Evolutionary conservation across 345 rosid species (phyloP), one percentile per base, ranked within the genome.

Genomic region (Punica granatum): DNA sequence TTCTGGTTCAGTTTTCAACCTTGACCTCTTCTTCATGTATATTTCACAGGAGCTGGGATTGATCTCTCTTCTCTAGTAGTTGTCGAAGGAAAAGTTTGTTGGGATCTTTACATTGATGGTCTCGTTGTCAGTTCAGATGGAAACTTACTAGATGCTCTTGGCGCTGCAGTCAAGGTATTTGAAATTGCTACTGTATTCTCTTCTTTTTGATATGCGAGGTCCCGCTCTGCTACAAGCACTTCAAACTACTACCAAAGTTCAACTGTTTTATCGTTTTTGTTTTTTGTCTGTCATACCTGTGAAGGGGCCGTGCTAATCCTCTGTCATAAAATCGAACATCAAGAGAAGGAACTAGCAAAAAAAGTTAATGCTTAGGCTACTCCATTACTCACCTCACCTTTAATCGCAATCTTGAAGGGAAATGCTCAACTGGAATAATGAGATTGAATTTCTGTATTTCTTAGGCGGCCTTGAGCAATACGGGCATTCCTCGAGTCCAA

Each of bases 401-500:
- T 23, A 0, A 7, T 51, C 58, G n/a, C 9, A 51, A 51, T 51
- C 25, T 4, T n/a, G 25, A 4, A 21, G 54, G 2, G 58, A 51
- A 18, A 23, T 51, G 58, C 28, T 51, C 0, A 6, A 51, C 28
- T 51, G 58, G 28, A 51, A 51, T 6, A 51, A 25, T 28, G 26
- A 54, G 23, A 30, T 32, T 26, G 2, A 9, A 3, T 43, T 0
- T 25, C 60, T 65, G 19, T 5, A 8, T 26, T 60, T 9, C 78
- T 68, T 75, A 93, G 97, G 97, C 97, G 82, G 97, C 98, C 64
- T 78, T 94, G 76, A 85, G 90, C 83, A 91, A 89, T 84, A 88
- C 96, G 0, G 92, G 85, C 75, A 83, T 94, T 67, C 99, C 99
- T 70, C 86, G 78, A 73, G 93, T 91, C 25, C 66, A 83, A 19